Base-by-base conservation (phyloP, 2,329 filamentous ascomycete species). In the Meredithiella fracta region DNA sequence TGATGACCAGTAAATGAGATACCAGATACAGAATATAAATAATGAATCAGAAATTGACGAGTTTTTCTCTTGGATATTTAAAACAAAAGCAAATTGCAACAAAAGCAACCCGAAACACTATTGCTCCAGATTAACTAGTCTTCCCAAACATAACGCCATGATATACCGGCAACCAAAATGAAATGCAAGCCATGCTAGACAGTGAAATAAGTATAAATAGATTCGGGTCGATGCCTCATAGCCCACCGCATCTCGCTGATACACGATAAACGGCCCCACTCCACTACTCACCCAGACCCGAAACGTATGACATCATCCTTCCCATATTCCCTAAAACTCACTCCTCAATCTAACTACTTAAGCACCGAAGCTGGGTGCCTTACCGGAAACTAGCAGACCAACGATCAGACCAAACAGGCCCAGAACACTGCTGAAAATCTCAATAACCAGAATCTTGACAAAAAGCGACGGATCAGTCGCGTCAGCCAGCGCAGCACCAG, bases 381-480 rank as follows among this genome's bases (percentile, higher is more conserved):
- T 94, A 67, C 83, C 78, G 58, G 87, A 86, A 54, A 97, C 78
- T 62, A 98, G 76, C 56, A 98, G 78, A 49, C 94, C 92, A 62
- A 98, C 83, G 65, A 98, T 98, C 61, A 98, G 77, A 58, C 92
- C 94, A 65, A 98, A 98, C 2, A 98, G 80, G 61, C 94, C 92
- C 9, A 98, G 77, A 51, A 98, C 91, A 42, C 91, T 97, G 68
- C 90, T 96, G 76, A 98, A 98, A 68, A 98, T 98, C 71, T 98
- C 94, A 65, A 98, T 94, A 63, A 98, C 91, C 54, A 98, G 82
- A 63, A 98, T 95, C 74, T 95, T 96, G 71, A 98, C 91, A 70
- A 98, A 98, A 87, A 98, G 76, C 60, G 80, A 84, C 44, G 87
- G 78, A 67, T 98, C 92, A 15, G 92, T 88, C 60, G 94, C 92